These are phyloP conservation scores for Nigrospora osmanthi DNA, from an alignment of 2,329 filamentous ascomycete species.

Conservation along the genomic window DNA sequence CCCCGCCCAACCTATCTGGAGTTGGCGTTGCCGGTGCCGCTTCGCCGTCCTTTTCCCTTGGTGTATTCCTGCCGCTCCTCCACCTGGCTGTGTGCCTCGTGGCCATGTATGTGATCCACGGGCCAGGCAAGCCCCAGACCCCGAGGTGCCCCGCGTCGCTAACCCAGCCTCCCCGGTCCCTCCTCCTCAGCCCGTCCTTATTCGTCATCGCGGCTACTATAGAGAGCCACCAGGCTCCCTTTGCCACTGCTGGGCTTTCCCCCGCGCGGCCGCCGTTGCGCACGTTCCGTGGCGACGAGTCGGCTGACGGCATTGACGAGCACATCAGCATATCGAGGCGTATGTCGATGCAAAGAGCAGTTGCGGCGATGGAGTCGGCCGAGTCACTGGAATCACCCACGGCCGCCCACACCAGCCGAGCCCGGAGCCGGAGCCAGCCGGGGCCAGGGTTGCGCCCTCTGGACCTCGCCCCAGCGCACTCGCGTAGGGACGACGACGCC, in stretches of 20 bases:
- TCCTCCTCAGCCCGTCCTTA: slow-evolving; percentile 14
- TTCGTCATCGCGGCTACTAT: slow-evolving; percentile 20
- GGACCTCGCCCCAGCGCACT: no score
- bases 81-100: slow-evolving; percentile 20
- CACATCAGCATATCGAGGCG: slow-evolving; percentile 5
- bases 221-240: slow-evolving; percentile 18
- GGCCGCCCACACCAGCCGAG: no score
- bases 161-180: no score
- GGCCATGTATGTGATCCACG: slow-evolving; percentile 17
- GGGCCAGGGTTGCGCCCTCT: no score
- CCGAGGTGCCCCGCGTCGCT: no score
- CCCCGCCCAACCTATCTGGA: not conserved
- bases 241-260: slow-evolving; percentile 17
- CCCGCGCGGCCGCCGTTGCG: slow-evolving; percentile 11
- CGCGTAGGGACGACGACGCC: slow-evolving; percentile 1
- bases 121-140: no score
- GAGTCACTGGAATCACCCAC: no score
- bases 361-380: not conserved
- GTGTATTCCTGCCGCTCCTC: slow-evolving; percentile 14
- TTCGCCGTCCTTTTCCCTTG: no score
- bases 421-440: no score
- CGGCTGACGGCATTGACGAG: slow-evolving; percentile 13
- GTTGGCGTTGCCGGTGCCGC: not conserved
- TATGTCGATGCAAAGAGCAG: slow-evolving; percentile 1
- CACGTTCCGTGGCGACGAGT: slow-evolving; percentile 13